A percentile compares a stretch with the other conserved stretches of the same genome.
Conservation (phyloP, 768 basidiomycete species). For the Leccinum subtestaceum region DNA sequence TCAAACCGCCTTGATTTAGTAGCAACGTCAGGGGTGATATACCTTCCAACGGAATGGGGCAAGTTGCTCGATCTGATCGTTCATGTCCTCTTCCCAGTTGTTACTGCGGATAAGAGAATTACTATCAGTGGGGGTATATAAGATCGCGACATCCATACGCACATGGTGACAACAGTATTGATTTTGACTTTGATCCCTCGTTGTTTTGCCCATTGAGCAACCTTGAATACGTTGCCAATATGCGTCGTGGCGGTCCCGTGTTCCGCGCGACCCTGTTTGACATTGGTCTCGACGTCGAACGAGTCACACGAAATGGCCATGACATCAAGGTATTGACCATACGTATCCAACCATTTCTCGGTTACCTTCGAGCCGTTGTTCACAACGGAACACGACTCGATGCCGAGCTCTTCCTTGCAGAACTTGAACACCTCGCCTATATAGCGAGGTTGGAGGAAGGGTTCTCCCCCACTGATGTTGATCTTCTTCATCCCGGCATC, state of each 20-base stretch:
- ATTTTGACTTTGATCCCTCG: slow-evolving; percentile 39
- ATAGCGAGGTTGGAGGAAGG: slow-evolving; percentile 37
- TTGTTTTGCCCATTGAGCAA: slow-evolving; percentile 35
- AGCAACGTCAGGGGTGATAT: neutral
- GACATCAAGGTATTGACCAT: slow-evolving; percentile 39
- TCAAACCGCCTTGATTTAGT: neutral
- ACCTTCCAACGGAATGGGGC: slow-evolving; percentile 42
- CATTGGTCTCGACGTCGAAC: slow-evolving; percentile 37
- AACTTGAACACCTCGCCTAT: slow-evolving; percentile 39
- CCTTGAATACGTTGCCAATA: slow-evolving; percentile 33
- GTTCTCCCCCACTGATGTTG: slow-evolving; percentile 39
- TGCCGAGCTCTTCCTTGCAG: slow-evolving; percentile 35
- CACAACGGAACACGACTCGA: slow-evolving; percentile 37
- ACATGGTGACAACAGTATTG: slow-evolving; percentile 35
- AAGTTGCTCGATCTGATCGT: slow-evolving; percentile 33
- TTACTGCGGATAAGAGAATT: slow-evolving; percentile 18
- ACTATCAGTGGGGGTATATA: neutral
- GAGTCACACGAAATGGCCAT: slow-evolving; percentile 44
- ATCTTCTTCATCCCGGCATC: slow-evolving; percentile 36
- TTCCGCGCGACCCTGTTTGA: slow-evolving; percentile 34
- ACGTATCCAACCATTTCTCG: slow-evolving; percentile 39
- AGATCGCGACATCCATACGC: neutral
- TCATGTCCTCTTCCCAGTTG: slow-evolving; percentile 43
- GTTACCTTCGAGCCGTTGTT: slow-evolving; percentile 42
- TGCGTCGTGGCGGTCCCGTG: slow-evolving; percentile 32